These are phyloP conservation scores for Rhynchospora tenuis DNA, from an alignment of 176 grass and related monocot species.

Conservation along the genomic window DNA sequence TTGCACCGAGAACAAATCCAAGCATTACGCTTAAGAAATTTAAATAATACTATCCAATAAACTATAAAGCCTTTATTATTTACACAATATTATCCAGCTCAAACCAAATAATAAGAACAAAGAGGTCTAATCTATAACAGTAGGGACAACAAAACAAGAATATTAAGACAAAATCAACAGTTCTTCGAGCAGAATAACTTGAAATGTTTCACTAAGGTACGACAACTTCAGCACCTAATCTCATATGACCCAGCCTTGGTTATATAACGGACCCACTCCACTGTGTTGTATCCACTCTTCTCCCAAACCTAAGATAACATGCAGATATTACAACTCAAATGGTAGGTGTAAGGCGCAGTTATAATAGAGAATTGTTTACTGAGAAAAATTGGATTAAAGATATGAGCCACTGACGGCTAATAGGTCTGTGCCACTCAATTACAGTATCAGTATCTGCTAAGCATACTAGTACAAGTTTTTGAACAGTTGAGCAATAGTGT, in stretches of 20 bases:
- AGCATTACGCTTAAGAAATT: neutral
- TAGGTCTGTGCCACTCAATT: neutral
- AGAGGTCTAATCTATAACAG: conserved; percentile 9
- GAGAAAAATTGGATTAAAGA: neutral
- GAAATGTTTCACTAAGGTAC: conserved; percentile 1
- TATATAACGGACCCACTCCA: conserved; percentile 99
- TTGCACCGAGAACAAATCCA: neutral
- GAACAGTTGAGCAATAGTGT: neutral
- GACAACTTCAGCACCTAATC: conserved; percentile 64
- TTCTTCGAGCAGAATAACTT: neutral
- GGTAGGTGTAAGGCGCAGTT: neutral
- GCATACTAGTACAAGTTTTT: neutral
- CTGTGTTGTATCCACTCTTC: conserved; percentile 99
- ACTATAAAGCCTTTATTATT: neutral
- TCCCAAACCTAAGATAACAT: conserved; percentile 84
- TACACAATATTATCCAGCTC: neutral
- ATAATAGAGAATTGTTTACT: conserved; percentile 16
- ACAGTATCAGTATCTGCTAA: neutral
- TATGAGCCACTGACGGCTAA: neutral
- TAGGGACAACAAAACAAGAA: conserved; percentile 7
- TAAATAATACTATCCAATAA: conserved; percentile 5
- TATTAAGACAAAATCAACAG: conserved; percentile 8
- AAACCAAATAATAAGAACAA: conserved; percentile 15
- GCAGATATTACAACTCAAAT: neutral
- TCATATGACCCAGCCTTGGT: conserved; percentile 97